Evolutionary conservation across 306 rosid genomes (phyloP).

Genomic region (Cucurbita moschata): DNA sequence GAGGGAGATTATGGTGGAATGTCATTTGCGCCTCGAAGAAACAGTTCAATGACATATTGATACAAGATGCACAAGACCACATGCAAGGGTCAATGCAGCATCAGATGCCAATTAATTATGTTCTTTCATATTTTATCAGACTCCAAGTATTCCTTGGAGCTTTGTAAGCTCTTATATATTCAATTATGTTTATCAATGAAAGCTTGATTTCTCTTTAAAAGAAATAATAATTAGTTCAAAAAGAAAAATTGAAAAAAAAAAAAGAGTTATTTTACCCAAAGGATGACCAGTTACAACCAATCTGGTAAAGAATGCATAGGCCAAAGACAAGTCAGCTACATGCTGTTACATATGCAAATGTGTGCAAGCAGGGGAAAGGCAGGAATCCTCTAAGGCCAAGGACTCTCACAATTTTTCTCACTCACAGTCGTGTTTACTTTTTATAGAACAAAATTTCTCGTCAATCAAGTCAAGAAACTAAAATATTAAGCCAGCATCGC

Average conservation of each 20-base stretch:
- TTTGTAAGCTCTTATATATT: neutral
- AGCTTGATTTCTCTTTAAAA: neutral
- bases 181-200: neutral
- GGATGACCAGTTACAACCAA: neutral
- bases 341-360: neutral
- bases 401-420: neutral
- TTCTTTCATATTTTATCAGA: neutral
- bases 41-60: neutral
- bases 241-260: neutral
- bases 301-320: neutral
- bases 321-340: neutral
- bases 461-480: neutral
- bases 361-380: neutral
- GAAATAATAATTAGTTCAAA: neutral
- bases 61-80: neutral
- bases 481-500: neutral
- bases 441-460: neutral
- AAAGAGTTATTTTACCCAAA: neutral
- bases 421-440: neutral
- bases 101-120: neutral
- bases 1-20: neutral
- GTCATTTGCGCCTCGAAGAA: neutral
- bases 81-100: neutral
- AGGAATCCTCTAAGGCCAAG: neutral
- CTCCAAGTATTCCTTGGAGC: neutral